Evolutionary conservation across 495 filamentous ascomycete genomes (phyloP).

Genomic region (Podospora sp.): DNA sequence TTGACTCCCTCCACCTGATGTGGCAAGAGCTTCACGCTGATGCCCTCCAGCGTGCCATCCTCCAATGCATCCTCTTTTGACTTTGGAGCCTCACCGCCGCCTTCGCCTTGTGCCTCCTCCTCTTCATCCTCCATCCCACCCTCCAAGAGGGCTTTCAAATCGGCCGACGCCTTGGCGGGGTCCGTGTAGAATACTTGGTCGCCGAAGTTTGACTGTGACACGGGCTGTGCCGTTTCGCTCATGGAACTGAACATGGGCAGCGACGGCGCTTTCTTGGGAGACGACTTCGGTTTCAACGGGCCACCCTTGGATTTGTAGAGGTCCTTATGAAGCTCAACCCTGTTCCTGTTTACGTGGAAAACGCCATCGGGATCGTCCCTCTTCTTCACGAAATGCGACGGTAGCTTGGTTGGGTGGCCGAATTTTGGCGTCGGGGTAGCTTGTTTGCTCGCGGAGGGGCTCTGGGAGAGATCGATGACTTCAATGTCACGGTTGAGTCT

Average conservation of each 20-base stretch:
- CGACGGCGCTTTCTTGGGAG: slow-evolving; percentile 38
- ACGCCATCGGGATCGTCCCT: slow-evolving; percentile 38
- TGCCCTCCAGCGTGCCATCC: slow-evolving; percentile 60
- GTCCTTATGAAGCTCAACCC: slow-evolving; percentile 51
- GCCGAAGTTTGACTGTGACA: slow-evolving; percentile 37
- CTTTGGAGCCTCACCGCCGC: slow-evolving; percentile 19
- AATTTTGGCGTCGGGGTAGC: slow-evolving; percentile 33
- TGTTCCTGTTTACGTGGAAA: slow-evolving; percentile 48
- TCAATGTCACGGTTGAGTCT: background rate
- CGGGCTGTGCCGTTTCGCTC: slow-evolving; percentile 32
- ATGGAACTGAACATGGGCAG: slow-evolving; percentile 45
- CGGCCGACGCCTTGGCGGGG: slow-evolving; percentile 72
- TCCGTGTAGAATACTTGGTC: slow-evolving; percentile 76
- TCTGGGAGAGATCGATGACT: slow-evolving; percentile 32
- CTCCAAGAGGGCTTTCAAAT: slow-evolving; percentile 85
- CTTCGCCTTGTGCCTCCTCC: slow-evolving; percentile 41
- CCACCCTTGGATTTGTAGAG: slow-evolving; percentile 38
- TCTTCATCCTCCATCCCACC: slow-evolving; percentile 80
- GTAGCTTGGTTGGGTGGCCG: slow-evolving; percentile 35
- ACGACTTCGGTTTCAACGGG: slow-evolving; percentile 42
- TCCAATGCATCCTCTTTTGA: slow-evolving; percentile 30
- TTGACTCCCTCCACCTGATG: slow-evolving; percentile 90
- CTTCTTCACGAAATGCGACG: slow-evolving; percentile 23
- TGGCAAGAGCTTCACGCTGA: slow-evolving; percentile 83
- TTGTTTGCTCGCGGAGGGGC: slow-evolving; percentile 27